Conservation (phyloP, 768 basidiomycete genomes). For the Macrolepiota fuliginosa region DNA sequence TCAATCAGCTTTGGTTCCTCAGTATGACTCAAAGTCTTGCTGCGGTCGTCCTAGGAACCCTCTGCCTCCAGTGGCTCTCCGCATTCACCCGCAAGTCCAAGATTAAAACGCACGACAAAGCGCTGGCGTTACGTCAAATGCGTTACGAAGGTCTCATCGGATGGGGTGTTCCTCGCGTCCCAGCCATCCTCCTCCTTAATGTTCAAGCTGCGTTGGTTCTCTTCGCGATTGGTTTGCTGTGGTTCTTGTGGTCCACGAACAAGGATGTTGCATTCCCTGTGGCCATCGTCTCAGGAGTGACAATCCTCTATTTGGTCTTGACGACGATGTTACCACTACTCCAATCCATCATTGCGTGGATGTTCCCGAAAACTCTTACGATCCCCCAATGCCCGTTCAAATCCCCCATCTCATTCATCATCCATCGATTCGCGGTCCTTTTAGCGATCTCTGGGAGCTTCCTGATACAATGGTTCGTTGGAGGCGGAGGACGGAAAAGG, state of each 20-base stretch:
- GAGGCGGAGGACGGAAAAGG: background rate
- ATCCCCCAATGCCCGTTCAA: slow-evolving; percentile 25
- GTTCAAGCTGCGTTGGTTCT: slow-evolving; percentile 28
- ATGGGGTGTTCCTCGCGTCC: slow-evolving; percentile 28
- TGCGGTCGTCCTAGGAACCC: slow-evolving; percentile 18
- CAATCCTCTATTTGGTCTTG: slow-evolving; percentile 18
- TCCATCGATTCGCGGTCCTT: slow-evolving; percentile 14
- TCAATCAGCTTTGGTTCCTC: slow-evolving; percentile 20
- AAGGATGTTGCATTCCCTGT: slow-evolving; percentile 18
- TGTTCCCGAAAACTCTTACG: background rate
- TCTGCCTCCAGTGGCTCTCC: slow-evolving; percentile 23
- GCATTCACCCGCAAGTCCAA: slow-evolving; percentile 17
- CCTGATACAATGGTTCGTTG: background rate
- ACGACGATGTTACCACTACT: slow-evolving; percentile 25
- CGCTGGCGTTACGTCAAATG: slow-evolving; percentile 22
- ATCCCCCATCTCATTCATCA: slow-evolving; percentile 26
- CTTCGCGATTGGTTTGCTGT: slow-evolving; percentile 27
- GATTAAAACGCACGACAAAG: slow-evolving; percentile 15
- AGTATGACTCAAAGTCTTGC: slow-evolving; percentile 19
- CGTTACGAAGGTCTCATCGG: slow-evolving; percentile 26
- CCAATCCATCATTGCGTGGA: slow-evolving; percentile 15
- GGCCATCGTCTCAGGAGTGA: slow-evolving; percentile 19
- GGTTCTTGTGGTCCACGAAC: slow-evolving; percentile 26
- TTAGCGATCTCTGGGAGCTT: background rate
- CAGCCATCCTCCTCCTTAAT: slow-evolving; percentile 26